Conservation (phyloP, 805 yeast genomes). For the Tetrapisispora fleetii region DNA sequence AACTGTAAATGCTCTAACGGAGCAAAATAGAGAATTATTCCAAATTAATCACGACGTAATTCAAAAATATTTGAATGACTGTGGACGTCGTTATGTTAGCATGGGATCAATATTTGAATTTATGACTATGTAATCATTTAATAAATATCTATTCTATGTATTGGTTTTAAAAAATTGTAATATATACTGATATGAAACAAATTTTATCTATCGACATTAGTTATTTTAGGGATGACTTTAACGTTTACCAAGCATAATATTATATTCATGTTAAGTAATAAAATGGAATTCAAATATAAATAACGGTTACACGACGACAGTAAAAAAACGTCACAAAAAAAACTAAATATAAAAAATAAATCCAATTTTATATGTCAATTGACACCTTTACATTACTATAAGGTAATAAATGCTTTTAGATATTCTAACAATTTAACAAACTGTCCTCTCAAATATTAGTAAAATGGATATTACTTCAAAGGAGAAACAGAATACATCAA, state of each 20-base stretch:
- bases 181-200: background rate
- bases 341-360: too few species aligned
- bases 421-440: too few species aligned
- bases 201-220: too few species aligned
- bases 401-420: too few species aligned
- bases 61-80: slow-evolving; percentile 61
- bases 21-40: slow-evolving; percentile 63
- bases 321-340: background rate
- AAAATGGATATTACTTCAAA: background rate
- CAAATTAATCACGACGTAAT: slow-evolving; percentile 47
- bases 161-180: background rate
- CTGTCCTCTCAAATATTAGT: background rate
- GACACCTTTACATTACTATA: too few species aligned
- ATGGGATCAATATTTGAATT: slow-evolving; percentile 71
- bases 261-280: too few species aligned
- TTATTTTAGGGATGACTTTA: too few species aligned
- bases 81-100: slow-evolving; percentile 85
- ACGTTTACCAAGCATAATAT: too few species aligned
- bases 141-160: background rate
- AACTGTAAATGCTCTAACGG: slow-evolving; percentile 63
- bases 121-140: slow-evolving; percentile 25
- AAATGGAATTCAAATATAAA: too few species aligned
- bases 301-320: too few species aligned
- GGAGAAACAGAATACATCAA: background rate
- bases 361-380: too few species aligned